Evolutionary conservation across 2,329 filamentous ascomycete species (phyloP).

Genomic region (Moelleriella libera): DNA sequence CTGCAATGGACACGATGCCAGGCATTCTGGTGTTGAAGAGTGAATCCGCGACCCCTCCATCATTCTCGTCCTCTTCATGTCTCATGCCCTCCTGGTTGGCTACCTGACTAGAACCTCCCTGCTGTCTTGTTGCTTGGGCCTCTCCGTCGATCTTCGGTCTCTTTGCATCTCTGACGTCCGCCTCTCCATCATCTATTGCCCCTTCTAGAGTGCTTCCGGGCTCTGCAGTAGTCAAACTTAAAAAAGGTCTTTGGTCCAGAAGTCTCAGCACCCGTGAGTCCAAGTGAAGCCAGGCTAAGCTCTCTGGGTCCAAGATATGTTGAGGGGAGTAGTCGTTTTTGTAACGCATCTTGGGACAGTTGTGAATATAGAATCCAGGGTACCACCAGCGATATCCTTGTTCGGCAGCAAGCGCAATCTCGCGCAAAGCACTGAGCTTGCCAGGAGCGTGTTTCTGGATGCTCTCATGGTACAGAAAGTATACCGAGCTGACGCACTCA

Average conservation of each 20-base stretch:
- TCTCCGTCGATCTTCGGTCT: background rate
- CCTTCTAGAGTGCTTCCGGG: background rate
- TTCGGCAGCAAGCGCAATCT: slow-evolving; percentile 57
- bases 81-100: background rate
- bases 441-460: slow-evolving; percentile 57
- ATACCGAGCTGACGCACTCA: slow-evolving; percentile 65
- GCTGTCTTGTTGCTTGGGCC: slow-evolving; percentile 2
- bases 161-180: background rate
- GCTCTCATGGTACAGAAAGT: slow-evolving; percentile 69
- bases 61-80: slow-evolving; percentile 4
- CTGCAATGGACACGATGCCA: slow-evolving; percentile 41
- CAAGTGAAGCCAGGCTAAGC: slow-evolving; percentile 46
- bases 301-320: slow-evolving; percentile 57
- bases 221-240: slow-evolving; percentile 26
- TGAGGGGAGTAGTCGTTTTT: slow-evolving; percentile 69
- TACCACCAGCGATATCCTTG: slow-evolving; percentile 65
- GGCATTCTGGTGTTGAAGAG: slow-evolving; percentile 53
- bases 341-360: slow-evolving; percentile 71
- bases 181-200: background rate
- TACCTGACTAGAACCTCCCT: background rate
- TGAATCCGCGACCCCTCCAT: slow-evolving; percentile 13
- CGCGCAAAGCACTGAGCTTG: slow-evolving; percentile 60
- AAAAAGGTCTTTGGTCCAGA: slow-evolving; percentile 41
- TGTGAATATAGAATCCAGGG: slow-evolving; percentile 69
- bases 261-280: slow-evolving; percentile 33